Evolutionary conservation across 371 early-diverging fungal genomes (phyloP).

Genomic region (Zopfochytrium polystomum): DNA sequence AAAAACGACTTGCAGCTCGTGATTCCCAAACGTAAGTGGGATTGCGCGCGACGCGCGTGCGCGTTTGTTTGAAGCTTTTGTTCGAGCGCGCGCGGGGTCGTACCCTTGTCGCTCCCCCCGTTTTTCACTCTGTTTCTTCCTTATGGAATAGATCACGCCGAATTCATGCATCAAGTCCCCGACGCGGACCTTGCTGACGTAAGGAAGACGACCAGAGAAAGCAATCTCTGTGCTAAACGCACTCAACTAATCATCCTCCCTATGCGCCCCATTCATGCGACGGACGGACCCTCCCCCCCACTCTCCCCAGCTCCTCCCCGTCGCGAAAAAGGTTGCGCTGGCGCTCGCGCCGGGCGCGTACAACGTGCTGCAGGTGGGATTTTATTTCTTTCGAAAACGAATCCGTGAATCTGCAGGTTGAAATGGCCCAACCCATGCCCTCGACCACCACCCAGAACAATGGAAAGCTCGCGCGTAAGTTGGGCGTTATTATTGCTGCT

Average conservation of each 20-base stretch:
- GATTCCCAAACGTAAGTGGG: too few species aligned
- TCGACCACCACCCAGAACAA: conserved; percentile 61
- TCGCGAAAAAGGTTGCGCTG: conserved; percentile 79
- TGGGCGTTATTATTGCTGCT: conserved; percentile 35
- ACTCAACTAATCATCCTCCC: too few species aligned
- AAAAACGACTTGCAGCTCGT: too few species aligned
- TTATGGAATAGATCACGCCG: conserved; percentile 71
- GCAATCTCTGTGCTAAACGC: too few species aligned
- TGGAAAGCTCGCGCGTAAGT: conserved; percentile 71
- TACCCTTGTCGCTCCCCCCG: too few species aligned
- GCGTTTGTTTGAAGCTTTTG: too few species aligned
- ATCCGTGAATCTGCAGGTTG: background rate
- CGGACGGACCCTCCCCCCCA: too few species aligned
- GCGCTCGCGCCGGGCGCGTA: conserved; percentile 64
- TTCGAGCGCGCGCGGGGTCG: too few species aligned
- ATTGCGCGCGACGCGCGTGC: too few species aligned
- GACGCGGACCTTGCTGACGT: conserved; percentile 77
- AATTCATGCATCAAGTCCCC: conserved; percentile 83
- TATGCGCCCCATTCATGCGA: too few species aligned
- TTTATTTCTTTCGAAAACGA: conserved; percentile 2
- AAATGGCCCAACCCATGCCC: too few species aligned
- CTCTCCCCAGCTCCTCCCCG: conserved; percentile 66
- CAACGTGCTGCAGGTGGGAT: conserved; percentile 77
- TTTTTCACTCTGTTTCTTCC: too few species aligned
- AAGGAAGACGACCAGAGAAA: background rate